Base-by-base conservation (phyloP, 1,139 yeast species). In the Blastobotrys capitulatus region DNA sequence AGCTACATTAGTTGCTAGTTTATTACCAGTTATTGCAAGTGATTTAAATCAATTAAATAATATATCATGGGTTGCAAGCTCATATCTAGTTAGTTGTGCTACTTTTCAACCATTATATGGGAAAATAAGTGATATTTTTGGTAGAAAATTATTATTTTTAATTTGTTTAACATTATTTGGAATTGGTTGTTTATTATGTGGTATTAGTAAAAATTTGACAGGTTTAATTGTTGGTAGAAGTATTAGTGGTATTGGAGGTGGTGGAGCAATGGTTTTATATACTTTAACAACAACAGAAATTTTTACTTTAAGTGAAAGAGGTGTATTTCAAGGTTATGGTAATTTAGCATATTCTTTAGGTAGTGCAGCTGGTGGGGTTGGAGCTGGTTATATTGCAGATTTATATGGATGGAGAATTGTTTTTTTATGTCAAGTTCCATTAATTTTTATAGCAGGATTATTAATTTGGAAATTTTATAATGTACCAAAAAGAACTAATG, bases 51-150 rank as follows among this genome's bases (percentile, higher is more conserved):
- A 76, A 25, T 64, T 80, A 38, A 75, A 77, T 15, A 69, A 74
- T 46, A 70, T 78, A 40, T 72, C 82, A 6, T 79, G 83, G 82
- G 75, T 80, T 31, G 85, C 83, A 4, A 77, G 83, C 0, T 74
- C 83, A 0, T 81, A 80, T 57, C 63, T 81, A 44, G 65, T 81
- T n/a, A 74, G 84, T 6, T 77, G 78, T 50, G 77, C 83, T 0
- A 80, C 83, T 2, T 78, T 80, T 57, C 86, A 81, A 66, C 96
- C 96, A 1, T 67, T 89, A 20, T 87, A 83, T 58, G 96, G 96
- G 22, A 88, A 87, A 61, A 67, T 89, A 31, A 83, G 94, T 4
- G 96, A 88, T 60, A 86, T 88, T 42, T 87, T 83, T 65, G 96
- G 96, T 19, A 76, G 96, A 58, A 84, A 79, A 61, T 63, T 70